Conservation (phyloP, 345 rosid species). For the Corchorus olitorius region DNA sequence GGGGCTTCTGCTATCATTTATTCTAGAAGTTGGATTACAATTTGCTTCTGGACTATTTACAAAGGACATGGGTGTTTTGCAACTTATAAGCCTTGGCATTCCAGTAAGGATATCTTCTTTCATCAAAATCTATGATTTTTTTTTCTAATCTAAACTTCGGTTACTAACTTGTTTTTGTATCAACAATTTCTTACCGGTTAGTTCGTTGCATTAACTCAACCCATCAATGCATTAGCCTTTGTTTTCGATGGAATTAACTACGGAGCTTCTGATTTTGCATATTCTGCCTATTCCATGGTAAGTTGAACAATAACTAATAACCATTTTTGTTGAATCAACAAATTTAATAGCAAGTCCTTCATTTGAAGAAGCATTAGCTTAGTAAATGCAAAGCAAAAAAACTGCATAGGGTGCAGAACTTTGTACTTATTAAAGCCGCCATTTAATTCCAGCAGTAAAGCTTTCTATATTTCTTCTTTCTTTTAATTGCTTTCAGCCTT, state of each 20-base stretch:
- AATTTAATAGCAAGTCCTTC: background rate
- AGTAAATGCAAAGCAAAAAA: background rate
- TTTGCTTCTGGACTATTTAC: conserved; percentile 51
- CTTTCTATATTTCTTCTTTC: background rate
- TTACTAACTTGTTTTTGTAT: background rate
- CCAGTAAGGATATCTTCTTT: conserved; percentile 39
- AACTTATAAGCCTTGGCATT: conserved; percentile 46
- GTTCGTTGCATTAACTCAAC: conserved; percentile 69
- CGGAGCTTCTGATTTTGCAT: conserved; percentile 69
- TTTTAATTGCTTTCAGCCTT: background rate
- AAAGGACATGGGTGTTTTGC: conserved; percentile 37
- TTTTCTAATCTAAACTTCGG: background rate
- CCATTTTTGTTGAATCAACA: background rate
- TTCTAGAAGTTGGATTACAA: conserved; percentile 39
- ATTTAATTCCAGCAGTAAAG: background rate
- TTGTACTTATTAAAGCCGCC: background rate
- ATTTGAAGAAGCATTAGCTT: background rate
- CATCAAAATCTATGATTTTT: conserved; percentile 1
- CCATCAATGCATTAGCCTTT: conserved; percentile 67
- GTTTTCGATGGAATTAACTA: conserved; percentile 68
- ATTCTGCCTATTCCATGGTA: conserved; percentile 70
- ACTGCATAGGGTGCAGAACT: background rate
- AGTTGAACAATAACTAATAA: conserved; percentile 15
- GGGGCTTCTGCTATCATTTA: conserved; percentile 44
- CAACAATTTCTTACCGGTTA: conserved; percentile 16